phyloP scores from a whole-genome alignment of 2,329 filamentous ascomycete species.

The Amesomyces nigricolor region DNA sequence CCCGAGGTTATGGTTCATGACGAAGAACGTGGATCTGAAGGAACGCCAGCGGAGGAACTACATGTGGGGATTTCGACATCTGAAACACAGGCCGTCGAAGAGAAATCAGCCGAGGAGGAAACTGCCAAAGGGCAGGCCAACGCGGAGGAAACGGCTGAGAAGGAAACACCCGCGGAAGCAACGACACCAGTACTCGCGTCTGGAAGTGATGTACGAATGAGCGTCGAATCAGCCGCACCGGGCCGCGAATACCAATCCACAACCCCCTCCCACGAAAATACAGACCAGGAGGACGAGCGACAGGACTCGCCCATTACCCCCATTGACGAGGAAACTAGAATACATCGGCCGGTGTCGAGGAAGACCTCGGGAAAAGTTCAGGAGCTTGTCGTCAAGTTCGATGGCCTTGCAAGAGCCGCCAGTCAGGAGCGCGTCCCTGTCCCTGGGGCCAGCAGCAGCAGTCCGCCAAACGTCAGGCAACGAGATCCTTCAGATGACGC shows the following conservation, averaged over 20 bases:
- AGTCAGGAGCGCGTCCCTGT: conserved; percentile 27
- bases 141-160: no score
- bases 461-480: conserved; percentile 6
- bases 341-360: conserved; percentile 24
- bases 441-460: conserved; percentile 15
- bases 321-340: conserved; percentile 37
- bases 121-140: background rate
- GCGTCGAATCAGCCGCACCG: conserved; percentile 10
- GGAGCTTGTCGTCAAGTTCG: conserved; percentile 46
- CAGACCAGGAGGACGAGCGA: conserved; percentile 30
- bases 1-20: no score
- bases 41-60: no score
- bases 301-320: conserved; percentile 43
- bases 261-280: conserved; percentile 27
- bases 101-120: no score
- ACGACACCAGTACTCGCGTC: background rate
- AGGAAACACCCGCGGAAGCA: background rate
- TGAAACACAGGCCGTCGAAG: no score
- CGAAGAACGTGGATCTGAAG: no score
- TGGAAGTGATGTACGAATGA: conserved; percentile 1
- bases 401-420: conserved; percentile 36
- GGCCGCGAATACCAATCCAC: conserved; percentile 20
- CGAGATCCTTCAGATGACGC: conserved; percentile 16
- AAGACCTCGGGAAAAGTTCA: conserved; percentile 43
- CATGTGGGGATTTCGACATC: no score